Conservation (phyloP, 2,329 filamentous ascomycete species). For the Lasiodiplodia citricola region DNA sequence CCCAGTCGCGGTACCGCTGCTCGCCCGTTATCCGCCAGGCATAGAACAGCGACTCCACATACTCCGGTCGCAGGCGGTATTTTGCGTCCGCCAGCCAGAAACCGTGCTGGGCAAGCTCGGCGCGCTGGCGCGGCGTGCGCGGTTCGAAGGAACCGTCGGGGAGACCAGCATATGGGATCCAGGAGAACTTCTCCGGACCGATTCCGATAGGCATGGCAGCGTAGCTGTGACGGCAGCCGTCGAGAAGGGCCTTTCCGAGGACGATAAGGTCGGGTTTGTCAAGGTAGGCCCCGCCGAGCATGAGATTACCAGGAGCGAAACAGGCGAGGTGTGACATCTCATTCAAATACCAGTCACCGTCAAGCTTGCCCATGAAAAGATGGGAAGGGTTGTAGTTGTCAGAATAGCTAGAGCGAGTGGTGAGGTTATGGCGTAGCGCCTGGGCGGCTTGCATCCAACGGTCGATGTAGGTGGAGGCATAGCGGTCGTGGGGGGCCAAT, state of each 20-base stretch:
- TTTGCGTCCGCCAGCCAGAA: constrained; percentile 42
- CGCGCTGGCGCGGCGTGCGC: constrained; percentile 34
- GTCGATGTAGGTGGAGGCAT: constrained; percentile 40
- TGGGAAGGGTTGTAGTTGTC: constrained; percentile 43
- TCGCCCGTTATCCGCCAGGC: constrained; percentile 49
- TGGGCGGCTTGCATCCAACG: constrained; percentile 43
- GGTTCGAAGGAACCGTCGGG: constrained; percentile 39
- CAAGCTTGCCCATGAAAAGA: constrained; percentile 46
- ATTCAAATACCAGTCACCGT: constrained; percentile 43
- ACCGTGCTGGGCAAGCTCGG: constrained; percentile 38
- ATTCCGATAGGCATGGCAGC: constrained; percentile 44
- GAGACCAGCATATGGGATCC: constrained; percentile 45
- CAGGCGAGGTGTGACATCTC: constrained; percentile 47
- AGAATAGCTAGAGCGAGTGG: constrained; percentile 43
- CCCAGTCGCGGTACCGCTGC: constrained; percentile 47
- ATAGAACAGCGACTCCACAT: constrained; percentile 48
- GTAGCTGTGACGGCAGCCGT: constrained; percentile 48
- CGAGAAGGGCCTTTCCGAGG: constrained; percentile 47
- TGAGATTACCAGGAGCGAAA: constrained; percentile 46
- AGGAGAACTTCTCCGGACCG: constrained; percentile 46
- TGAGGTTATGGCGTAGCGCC: constrained; percentile 43
- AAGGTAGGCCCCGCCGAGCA: constrained; percentile 45
- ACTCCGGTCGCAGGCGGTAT: constrained; percentile 47
- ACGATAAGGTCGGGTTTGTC: constrained; percentile 39
- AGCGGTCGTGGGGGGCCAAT: constrained; percentile 44